Base-by-base conservation (phyloP, 129 eudicot genomes). In the Calendula officinalis region DNA sequence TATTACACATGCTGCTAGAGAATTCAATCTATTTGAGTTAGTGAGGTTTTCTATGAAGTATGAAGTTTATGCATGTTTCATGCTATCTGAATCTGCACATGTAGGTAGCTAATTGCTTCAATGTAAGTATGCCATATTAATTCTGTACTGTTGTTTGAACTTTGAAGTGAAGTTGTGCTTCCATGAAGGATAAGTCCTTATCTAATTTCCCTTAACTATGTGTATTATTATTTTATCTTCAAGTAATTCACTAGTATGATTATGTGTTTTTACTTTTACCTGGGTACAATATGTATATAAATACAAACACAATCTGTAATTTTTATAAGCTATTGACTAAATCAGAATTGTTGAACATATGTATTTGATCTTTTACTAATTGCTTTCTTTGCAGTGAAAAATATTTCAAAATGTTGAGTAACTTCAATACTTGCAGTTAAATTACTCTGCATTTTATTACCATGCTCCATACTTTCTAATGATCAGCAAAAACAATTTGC, bases 261-360 rank as follows among this genome's bases (percentile, higher is more conserved):
- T n/a, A n/a, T n/a, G n/a, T n/a, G n/a, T n/a, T 58, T 51, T 50
- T 50, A 54, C n/a, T 44, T 71, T 71, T 42, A 63, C 65, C 27
- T 72, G n/a, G 64, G 35, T 27, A 10, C 16, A 42, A 27, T 55
- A 8, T 44, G 54, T 57, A 54, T 52, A 45, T 35, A 62, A 42
- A 10, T 55, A 71, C 70, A 49, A 9, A 36, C 64, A 72, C 16
- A 54, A 55, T 63, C n/a, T n/a, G 38, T 27, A 16, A 37, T 4
- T 17, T 47, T 35, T 46, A 22, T 45, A 32, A 40, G 48, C 52
- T 48, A 22, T 38, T 70, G 73, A 59, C 60, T 36, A 60, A 46
- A 46, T 1, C n/a, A 57, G 6, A 10, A 7, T 66, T 68, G 55
- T 56, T 56, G 52, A 42, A 13, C 42, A 33, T 5, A 43, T 44